These are phyloP conservation scores for Cyclotella cryptica DNA, from an alignment of 108 stramenopile genomes.

Conservation along the genomic window DNA sequence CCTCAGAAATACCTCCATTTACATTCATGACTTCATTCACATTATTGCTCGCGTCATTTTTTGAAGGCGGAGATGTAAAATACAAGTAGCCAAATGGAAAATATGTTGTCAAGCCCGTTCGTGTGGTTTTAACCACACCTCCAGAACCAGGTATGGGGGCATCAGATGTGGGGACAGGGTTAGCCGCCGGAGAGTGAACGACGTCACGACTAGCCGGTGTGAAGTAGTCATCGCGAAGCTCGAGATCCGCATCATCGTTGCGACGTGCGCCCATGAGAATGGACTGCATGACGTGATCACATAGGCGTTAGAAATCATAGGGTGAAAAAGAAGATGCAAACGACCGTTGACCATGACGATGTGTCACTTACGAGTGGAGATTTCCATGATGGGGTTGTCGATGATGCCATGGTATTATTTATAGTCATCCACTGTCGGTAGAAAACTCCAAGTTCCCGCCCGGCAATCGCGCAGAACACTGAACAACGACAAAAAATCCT, in stretches of 20 bases:
- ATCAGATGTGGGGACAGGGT: not conserved
- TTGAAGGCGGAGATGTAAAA: not conserved
- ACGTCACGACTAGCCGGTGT: not conserved
- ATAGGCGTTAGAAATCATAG: not conserved
- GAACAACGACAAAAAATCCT: no score
- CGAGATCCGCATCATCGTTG: constrained; percentile 39
- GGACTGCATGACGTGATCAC: constrained; percentile 27
- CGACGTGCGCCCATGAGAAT: constrained; percentile 42
- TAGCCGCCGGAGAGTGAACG: not conserved
- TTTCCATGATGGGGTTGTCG: not conserved
- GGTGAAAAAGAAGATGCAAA: not conserved
- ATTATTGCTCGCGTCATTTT: not conserved
- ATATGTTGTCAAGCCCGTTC: constrained; percentile 7
- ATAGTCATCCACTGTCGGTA: not conserved
- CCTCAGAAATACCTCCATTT: not conserved
- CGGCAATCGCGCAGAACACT: no score
- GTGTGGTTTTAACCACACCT: not conserved
- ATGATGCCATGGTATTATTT: constrained; percentile 19
- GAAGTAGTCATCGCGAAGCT: constrained; percentile 25
- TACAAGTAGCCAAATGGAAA: constrained; percentile 36
- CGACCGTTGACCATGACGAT: not conserved
- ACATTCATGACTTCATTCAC: not conserved
- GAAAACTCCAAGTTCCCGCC: no score
- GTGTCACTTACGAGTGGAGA: not conserved
- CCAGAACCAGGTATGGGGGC: not conserved